These are phyloP conservation scores for Pterocarpus macrocarpus DNA, from an alignment of 306 rosid species.

Conservation along the genomic window DNA sequence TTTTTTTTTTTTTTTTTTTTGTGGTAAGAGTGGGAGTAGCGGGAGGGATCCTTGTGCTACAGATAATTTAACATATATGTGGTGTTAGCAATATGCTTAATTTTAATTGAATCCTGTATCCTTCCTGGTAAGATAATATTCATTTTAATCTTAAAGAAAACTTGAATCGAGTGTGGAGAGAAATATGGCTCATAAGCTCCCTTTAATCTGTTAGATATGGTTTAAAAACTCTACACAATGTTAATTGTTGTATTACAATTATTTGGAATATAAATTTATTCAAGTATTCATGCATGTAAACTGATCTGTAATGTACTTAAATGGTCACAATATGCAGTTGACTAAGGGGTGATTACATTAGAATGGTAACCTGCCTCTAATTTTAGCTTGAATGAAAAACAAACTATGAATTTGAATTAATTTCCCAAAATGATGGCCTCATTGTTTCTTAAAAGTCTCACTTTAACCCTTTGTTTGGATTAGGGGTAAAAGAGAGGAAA, in stretches of 20 bases:
- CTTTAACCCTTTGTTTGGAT: no score
- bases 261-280: not conserved
- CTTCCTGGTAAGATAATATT: not conserved
- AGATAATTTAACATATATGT: not conserved
- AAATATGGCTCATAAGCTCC: constrained; percentile 3
- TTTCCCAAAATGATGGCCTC: not conserved
- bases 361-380: not conserved
- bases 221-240: not conserved
- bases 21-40: no score
- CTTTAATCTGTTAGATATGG: not conserved
- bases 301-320: not conserved
- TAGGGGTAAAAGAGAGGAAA: no score
- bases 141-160: constrained; percentile 4
- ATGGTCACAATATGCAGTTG: not conserved
- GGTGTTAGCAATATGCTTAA: not conserved
- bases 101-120: not conserved
- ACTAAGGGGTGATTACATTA: not conserved
- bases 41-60: not conserved
- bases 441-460: not conserved
- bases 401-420: not conserved
- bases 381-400: not conserved
- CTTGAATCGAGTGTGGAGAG: not conserved
- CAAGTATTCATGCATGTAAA: not conserved
- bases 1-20: no score
- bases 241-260: not conserved